Percentiles rank a stretch among this genome's conserved stretches.
Conservation (phyloP, 495 filamentous ascomycete species). For the Penicillium turbatum region DNA sequence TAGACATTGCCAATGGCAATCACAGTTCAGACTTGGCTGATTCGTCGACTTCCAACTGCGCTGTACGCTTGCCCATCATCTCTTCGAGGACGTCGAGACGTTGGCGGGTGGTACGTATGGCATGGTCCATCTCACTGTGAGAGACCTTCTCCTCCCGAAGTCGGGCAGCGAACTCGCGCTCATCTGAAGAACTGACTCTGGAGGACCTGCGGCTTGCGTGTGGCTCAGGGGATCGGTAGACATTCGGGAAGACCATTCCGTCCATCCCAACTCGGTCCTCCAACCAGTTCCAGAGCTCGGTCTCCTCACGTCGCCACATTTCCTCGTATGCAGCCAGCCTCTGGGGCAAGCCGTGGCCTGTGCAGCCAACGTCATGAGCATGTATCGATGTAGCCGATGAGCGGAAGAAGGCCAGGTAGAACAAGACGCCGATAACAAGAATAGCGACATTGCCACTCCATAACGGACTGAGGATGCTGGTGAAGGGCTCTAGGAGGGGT, state of each 20-base stretch:
- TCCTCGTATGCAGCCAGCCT: conserved; percentile 84
- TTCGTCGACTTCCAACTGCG: conserved; percentile 9
- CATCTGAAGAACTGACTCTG: conserved; percentile 24
- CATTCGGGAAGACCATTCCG: conserved; percentile 47
- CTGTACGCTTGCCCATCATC: conserved; percentile 58
- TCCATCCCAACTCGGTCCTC: conserved; percentile 82
- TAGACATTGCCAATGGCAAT: background rate
- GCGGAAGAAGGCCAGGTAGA: conserved; percentile 55
- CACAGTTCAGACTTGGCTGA: conserved; percentile 19
- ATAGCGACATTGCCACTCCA: conserved; percentile 62
- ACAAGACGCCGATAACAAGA: conserved; percentile 48
- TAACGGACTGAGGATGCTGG: conserved; percentile 65
- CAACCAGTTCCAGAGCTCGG: conserved; percentile 92
- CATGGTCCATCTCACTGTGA: conserved; percentile 76
- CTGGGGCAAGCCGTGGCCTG: conserved; percentile 48
- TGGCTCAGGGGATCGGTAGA: conserved; percentile 25
- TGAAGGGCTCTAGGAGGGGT: conserved; percentile 62
- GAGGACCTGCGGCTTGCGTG: conserved; percentile 19
- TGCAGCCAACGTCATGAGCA: conserved; percentile 38
- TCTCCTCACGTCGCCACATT: conserved; percentile 87
- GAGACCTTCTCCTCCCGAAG: conserved; percentile 69
- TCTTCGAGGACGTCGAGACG: conserved; percentile 68
- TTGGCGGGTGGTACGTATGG: conserved; percentile 81
- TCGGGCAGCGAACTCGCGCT: conserved; percentile 39
- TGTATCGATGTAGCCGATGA: conserved; percentile 40